A percentile compares a stretch with the other conserved stretches of the same genome.
phyloP scores from a whole-genome alignment of 805 yeast genomes.

The Candida hungchunana region DNA sequence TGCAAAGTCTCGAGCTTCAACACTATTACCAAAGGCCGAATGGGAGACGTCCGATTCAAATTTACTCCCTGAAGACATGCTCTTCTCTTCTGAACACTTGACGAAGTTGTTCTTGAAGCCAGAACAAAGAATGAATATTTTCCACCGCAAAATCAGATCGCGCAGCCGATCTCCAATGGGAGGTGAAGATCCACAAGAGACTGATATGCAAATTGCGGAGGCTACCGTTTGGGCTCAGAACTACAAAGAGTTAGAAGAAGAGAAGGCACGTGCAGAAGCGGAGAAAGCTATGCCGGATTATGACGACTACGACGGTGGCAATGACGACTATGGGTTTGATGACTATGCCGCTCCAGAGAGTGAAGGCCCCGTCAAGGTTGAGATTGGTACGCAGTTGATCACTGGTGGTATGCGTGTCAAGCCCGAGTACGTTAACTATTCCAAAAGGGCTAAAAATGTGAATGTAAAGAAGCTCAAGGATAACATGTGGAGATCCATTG shows the following conservation, averaged over 20 bases:
- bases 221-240: conserved; percentile 69
- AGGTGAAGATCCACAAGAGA: background rate
- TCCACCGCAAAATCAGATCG: conserved; percentile 15
- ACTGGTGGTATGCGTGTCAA: conserved; percentile 29
- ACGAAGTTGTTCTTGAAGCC: conserved; percentile 71
- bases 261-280: conserved; percentile 18
- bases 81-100: conserved; percentile 64
- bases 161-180: background rate
- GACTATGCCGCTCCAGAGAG: conserved; percentile 8
- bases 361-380: conserved; percentile 15
- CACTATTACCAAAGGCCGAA: conserved; percentile 38
- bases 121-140: conserved; percentile 35
- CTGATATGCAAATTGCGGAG: too few relatives aligned
- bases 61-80: conserved; percentile 68
- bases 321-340: conserved; percentile 10
- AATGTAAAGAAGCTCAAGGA: conserved; percentile 71
- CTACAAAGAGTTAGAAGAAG: conserved; percentile 37
- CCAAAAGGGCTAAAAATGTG: conserved; percentile 73
- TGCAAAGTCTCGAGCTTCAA: conserved; percentile 23
- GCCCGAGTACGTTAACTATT: conserved; percentile 49
- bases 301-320: conserved; percentile 21
- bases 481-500: conserved; percentile 64
- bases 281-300: too few relatives aligned
- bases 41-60: conserved; percentile 41
- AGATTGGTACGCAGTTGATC: conserved; percentile 27